These are phyloP conservation scores for Aspergillus saccharolyticus DNA, from an alignment of 495 filamentous ascomycete genomes.

Conservation along the genomic window DNA sequence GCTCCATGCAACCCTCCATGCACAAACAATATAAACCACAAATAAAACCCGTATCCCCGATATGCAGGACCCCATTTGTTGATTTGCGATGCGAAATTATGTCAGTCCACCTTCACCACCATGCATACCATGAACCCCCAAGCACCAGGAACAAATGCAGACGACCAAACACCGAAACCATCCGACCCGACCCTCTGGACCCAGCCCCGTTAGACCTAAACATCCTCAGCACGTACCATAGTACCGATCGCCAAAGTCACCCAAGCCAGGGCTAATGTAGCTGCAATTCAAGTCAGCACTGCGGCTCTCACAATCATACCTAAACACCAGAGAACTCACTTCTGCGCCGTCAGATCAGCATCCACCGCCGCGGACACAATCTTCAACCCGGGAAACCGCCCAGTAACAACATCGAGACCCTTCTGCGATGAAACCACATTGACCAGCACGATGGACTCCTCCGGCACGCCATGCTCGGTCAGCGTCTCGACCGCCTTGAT, in stretches of 20 bases:
- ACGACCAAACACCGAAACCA: not conserved
- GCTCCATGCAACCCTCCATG: not conserved
- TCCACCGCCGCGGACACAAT: conserved; percentile 21
- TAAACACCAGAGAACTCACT: conserved; percentile 11
- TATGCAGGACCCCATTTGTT: not conserved
- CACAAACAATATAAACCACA: not conserved
- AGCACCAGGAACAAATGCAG: not conserved
- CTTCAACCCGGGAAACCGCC: conserved; percentile 11
- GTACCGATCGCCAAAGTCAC: conserved; percentile 22
- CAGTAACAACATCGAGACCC: conserved; percentile 13
- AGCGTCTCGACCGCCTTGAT: conserved; percentile 16
- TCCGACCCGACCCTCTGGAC: not conserved
- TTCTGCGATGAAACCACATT: conserved; percentile 17
- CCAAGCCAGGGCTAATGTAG: conserved; percentile 19
- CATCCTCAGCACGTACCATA: conserved; percentile 14
- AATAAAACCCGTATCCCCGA: not conserved
- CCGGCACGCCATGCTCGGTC: conserved; percentile 8
- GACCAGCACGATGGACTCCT: conserved; percentile 19
- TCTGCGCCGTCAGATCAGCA: conserved; percentile 12
- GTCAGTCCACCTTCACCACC: no score
- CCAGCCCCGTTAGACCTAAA: no score
- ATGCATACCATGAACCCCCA: no score
- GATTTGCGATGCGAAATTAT: no score
- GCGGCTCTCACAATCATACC: not conserved
- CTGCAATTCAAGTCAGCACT: conserved; percentile 5